A percentile compares a stretch with the other conserved stretches of the same genome.
Conservation (phyloP, 371 early-diverging fungal genomes). For the Rhizopus delemar region DNA sequence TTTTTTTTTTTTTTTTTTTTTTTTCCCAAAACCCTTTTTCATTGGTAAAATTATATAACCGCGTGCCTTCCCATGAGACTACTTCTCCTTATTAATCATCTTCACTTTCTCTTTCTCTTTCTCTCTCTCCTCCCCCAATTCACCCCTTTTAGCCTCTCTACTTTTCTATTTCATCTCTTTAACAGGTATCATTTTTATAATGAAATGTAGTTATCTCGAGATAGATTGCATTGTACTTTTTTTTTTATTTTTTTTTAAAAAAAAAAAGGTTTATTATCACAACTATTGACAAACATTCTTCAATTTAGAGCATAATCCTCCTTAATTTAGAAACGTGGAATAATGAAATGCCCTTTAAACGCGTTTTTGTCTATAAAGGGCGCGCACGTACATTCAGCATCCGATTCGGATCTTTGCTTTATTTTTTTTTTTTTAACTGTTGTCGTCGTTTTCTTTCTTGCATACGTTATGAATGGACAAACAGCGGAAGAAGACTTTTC, state of each 20-base stretch:
- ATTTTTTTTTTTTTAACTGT: not conserved
- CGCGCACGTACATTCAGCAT: too few relatives aligned
- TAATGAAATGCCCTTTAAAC: too few relatives aligned
- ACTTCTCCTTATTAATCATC: not conserved
- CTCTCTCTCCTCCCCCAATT: too few relatives aligned
- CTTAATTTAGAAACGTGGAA: too few relatives aligned
- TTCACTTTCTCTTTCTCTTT: not conserved
- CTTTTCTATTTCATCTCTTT: not conserved
- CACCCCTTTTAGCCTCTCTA: not conserved
- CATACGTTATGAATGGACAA: constrained; percentile 14
- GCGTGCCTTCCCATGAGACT: not conserved
- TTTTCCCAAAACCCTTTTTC: constrained; percentile 5
- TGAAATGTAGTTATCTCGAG: not conserved
- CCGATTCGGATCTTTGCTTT: not conserved
- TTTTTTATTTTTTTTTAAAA: not conserved
- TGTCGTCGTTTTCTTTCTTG: constrained; percentile 6
- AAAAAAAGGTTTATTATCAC: not conserved
- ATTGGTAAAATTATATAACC: not conserved
- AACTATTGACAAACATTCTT: too few relatives aligned
- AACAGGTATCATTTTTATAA: not conserved
- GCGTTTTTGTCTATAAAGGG: too few relatives aligned
- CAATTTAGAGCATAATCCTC: too few relatives aligned
- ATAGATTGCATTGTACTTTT: constrained; percentile 1
- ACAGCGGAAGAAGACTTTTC: constrained; percentile 65
- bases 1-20: constrained; percentile 3